A percentile compares a stretch with the other conserved stretches of the same genome.
phyloP scores from a whole-genome alignment of 352 stramenopile species.

The Globisporangium spiculum region DNA sequence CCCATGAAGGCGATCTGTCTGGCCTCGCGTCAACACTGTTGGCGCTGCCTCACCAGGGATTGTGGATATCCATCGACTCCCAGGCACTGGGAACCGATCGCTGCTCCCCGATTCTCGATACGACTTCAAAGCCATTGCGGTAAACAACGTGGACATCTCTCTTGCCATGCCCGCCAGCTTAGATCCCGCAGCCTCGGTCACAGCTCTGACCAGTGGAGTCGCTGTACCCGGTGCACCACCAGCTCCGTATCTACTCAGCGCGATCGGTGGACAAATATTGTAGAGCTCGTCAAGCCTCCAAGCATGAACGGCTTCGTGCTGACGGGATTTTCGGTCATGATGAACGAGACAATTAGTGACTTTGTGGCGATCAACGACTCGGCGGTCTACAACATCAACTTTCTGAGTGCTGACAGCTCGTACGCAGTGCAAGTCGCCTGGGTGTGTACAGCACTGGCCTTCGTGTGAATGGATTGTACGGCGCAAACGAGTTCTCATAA shows the following conservation, averaged over 20 bases:
- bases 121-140: constrained; percentile 46
- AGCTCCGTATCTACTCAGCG: constrained; percentile 42
- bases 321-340: constrained; percentile 38
- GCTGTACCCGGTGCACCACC: constrained; percentile 39
- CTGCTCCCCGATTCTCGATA: constrained; percentile 38
- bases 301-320: constrained; percentile 55
- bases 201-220: constrained; percentile 25
- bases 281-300: constrained; percentile 39
- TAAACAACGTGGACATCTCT: constrained; percentile 50
- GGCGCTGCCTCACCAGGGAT: constrained; percentile 14
- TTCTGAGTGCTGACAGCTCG: constrained; percentile 24
- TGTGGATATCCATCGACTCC: constrained; percentile 35
- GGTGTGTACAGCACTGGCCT: constrained; percentile 8
- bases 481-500: background rate
- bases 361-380: constrained; percentile 24
- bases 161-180: constrained; percentile 22
- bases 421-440: constrained; percentile 38
- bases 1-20: constrained; percentile 2
- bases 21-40: constrained; percentile 23
- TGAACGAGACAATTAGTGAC: constrained; percentile 21
- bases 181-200: constrained; percentile 12
- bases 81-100: constrained; percentile 17
- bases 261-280: constrained; percentile 41
- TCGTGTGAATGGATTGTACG: constrained; percentile 1
- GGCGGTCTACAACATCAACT: constrained; percentile 24